Evolutionary conservation across 306 rosid species (phyloP).

Genomic region (Rosa multiflora): DNA sequence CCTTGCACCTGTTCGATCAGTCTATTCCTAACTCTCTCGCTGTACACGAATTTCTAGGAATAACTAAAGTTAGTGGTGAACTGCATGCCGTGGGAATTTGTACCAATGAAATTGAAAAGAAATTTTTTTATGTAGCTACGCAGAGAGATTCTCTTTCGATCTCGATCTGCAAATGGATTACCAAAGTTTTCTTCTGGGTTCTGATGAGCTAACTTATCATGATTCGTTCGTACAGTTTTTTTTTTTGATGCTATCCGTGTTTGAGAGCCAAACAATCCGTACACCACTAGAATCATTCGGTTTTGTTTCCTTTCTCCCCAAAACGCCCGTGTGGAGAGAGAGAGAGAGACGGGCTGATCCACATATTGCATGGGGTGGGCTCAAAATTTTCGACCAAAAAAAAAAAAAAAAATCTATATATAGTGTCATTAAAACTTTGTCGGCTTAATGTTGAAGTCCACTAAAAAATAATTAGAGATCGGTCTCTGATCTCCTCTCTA

Average conservation of each 20-base stretch:
- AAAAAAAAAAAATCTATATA: too few relatives aligned
- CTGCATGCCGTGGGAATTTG: not conserved
- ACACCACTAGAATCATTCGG: not conserved
- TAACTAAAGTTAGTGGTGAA: not conserved
- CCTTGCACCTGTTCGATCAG: not conserved
- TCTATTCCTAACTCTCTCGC: not conserved
- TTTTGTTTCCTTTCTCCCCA: not conserved
- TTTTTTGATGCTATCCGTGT: too few relatives aligned
- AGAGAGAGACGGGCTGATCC: not conserved
- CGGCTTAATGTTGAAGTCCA: too few relatives aligned
- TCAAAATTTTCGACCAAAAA: too few relatives aligned
- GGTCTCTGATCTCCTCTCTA: too few relatives aligned
- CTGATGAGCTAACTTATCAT: not conserved
- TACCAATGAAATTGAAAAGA: not conserved
- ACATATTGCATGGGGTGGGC: too few relatives aligned
- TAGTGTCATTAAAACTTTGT: too few relatives aligned
- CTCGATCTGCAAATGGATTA: not conserved
- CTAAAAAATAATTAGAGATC: too few relatives aligned
- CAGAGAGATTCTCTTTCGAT: conserved; percentile 2
- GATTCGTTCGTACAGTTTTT: not conserved
- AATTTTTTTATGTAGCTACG: not conserved
- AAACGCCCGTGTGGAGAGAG: not conserved
- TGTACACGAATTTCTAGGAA: not conserved
- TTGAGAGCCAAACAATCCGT: too few relatives aligned
- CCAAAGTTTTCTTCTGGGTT: not conserved